Evolutionary conservation across 306 rosid species (phyloP).

Genomic region (Psophocarpus tetragonolobus): DNA sequence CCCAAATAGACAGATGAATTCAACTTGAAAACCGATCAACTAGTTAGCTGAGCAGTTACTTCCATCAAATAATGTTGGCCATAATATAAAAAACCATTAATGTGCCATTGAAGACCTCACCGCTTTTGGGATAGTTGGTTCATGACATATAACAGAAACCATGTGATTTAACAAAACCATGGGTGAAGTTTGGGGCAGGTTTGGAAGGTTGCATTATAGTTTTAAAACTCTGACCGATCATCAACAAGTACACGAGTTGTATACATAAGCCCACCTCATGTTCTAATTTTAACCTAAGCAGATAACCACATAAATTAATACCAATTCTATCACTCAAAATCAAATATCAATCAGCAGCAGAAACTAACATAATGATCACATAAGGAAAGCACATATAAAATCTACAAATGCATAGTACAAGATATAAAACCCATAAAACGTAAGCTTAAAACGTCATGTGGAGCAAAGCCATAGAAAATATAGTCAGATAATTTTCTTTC

Average conservation of each 20-base stretch:
- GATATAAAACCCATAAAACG: conserved; percentile 4
- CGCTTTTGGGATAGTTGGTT: background rate
- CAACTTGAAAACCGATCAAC: background rate
- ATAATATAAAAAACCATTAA: background rate
- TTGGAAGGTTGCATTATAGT: background rate
- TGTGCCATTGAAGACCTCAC: background rate
- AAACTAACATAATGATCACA: background rate
- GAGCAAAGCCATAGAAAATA: background rate
- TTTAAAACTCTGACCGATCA: background rate
- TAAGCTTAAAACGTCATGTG: conserved; percentile 9
- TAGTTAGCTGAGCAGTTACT: background rate
- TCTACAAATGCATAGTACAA: background rate
- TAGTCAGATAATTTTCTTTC: background rate
- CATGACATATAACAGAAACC: background rate
- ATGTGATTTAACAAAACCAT: background rate
- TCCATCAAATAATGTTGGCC: background rate
- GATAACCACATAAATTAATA: conserved; percentile 11
- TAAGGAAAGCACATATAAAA: conserved; percentile 3
- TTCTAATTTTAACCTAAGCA: conserved; percentile 10
- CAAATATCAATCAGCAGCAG: conserved; percentile 1
- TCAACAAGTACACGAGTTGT: background rate
- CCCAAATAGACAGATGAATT: background rate
- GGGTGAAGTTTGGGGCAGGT: background rate
- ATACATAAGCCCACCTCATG: background rate
- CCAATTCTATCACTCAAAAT: background rate